Percentiles rank a stretch among this genome's conserved stretches.
phyloP scores from a whole-genome alignment of 75 land plant species.

The Pinus taeda region DNA sequence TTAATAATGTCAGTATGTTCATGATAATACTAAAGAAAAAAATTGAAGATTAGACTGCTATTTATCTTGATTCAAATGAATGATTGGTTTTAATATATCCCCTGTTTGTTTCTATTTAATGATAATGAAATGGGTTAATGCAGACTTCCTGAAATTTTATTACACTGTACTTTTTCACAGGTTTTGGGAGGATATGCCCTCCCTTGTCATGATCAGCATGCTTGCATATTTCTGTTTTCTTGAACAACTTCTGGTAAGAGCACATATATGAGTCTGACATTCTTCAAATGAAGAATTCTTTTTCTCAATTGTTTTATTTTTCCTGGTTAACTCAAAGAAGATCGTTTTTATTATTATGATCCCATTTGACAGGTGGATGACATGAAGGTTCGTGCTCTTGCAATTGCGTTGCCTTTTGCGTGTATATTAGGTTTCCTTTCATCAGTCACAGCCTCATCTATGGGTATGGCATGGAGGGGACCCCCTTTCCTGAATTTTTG shows the following conservation, averaged over 20 bases:
- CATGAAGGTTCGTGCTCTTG: slow-evolving; percentile 34
- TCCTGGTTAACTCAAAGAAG: not conserved
- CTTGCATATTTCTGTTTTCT: slow-evolving; percentile 86
- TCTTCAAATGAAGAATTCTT: not conserved
- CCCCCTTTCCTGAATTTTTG: not conserved
- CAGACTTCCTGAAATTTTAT: not conserved
- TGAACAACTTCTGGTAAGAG: slow-evolving; percentile 80
- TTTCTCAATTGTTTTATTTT: not conserved
- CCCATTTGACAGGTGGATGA: slow-evolving; percentile 27
- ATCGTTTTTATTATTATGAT: not conserved
- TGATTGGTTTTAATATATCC: not conserved
- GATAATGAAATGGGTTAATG: not conserved
- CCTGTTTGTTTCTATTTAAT: slow-evolving; percentile 1
- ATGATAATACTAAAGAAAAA: not conserved
- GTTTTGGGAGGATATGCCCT: slow-evolving; percentile 67
- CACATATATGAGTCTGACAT: not conserved
- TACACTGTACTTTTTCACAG: slow-evolving; percentile 21
- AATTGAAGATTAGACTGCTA: not conserved
- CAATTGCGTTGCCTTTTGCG: slow-evolving; percentile 36
- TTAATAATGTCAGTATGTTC: not conserved
- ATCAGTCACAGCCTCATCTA: slow-evolving; percentile 23
- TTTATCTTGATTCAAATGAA: not conserved
- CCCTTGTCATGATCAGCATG: slow-evolving; percentile 79
- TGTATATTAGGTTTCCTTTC: slow-evolving; percentile 32
- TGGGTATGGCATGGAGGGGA: slow-evolving; percentile 6